Percentiles rank a stretch among this genome's conserved stretches.
phyloP scores from a whole-genome alignment of 768 basidiomycete species.

The Holtermannia corniformis region DNA sequence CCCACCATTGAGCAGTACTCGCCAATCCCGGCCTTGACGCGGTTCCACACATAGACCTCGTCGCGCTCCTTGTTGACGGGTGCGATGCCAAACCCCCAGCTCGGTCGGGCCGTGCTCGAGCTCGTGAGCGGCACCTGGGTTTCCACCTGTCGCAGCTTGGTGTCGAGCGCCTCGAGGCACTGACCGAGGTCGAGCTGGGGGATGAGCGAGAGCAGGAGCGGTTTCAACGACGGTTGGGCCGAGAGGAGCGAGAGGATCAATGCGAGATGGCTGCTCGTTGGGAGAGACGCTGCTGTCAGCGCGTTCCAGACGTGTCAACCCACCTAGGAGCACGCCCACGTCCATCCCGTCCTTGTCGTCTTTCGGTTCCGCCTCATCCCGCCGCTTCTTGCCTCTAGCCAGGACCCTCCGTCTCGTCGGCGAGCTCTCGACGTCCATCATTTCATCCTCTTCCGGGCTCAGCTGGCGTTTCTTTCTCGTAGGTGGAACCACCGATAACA shows the following conservation, averaged over 20 bases:
- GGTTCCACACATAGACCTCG: slow-evolving; percentile 8
- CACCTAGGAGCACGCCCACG: slow-evolving; percentile 30
- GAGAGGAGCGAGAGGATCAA: slow-evolving; percentile 23
- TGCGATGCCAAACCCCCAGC: not conserved
- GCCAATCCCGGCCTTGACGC: slow-evolving; percentile 6
- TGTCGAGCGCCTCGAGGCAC: slow-evolving; percentile 7
- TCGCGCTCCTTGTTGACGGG: slow-evolving; percentile 1
- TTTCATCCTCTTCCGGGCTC: not conserved
- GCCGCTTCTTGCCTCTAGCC: slow-evolving; percentile 2
- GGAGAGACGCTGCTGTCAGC: slow-evolving; percentile 18
- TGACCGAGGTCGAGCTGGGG: slow-evolving; percentile 21
- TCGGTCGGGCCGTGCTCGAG: not conserved
- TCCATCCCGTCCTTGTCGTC: slow-evolving; percentile 13
- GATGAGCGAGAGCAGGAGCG: slow-evolving; percentile 14
- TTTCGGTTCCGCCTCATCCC: not conserved
- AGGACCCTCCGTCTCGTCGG: not conserved
- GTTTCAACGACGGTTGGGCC: slow-evolving; percentile 14
- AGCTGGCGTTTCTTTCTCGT: not conserved
- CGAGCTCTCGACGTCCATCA: not conserved
- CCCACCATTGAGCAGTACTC: slow-evolving; percentile 23
- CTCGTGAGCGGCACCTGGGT: too few species aligned
- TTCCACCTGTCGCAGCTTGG: not conserved
- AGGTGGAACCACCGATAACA: too few species aligned
- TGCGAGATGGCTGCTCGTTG: slow-evolving; percentile 22
- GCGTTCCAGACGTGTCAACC: slow-evolving; percentile 2